phyloP scores from a whole-genome alignment of 805 yeast species.

The Kurtzmaniella fragi region DNA sequence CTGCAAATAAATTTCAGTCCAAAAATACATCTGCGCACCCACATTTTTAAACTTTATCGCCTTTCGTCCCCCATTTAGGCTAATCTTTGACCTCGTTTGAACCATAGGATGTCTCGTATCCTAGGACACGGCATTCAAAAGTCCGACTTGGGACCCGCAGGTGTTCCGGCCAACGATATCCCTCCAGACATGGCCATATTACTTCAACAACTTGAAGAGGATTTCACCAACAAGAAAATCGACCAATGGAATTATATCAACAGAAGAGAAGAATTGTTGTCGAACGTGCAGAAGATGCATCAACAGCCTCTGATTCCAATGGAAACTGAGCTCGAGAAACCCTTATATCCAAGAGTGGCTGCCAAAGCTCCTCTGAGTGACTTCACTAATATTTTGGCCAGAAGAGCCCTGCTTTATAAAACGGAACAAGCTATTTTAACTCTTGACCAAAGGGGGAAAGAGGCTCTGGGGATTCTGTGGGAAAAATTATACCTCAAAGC shows the following conservation, averaged over 20 bases:
- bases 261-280: slow-evolving; percentile 40
- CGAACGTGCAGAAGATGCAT: slow-evolving; percentile 28
- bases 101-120: too few relatives aligned
- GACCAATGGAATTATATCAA: slow-evolving; percentile 46
- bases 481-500: slow-evolving; percentile 79
- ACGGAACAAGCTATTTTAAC: slow-evolving; percentile 64
- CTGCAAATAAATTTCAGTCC: too few relatives aligned
- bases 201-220: slow-evolving; percentile 38
- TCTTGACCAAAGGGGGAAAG: slow-evolving; percentile 79
- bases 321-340: slow-evolving; percentile 41
- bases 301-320: slow-evolving; percentile 27
- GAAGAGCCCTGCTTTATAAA: slow-evolving; percentile 62
- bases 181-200: slow-evolving; percentile 43
- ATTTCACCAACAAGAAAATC: slow-evolving; percentile 35
- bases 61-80: too few relatives aligned
- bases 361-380: slow-evolving; percentile 39
- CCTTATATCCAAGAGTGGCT: slow-evolving; percentile 57
- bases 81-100: too few relatives aligned
- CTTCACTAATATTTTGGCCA: slow-evolving; percentile 66
- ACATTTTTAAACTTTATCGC: too few relatives aligned
- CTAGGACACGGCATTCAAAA: too few relatives aligned
- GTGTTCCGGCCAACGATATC: slow-evolving; percentile 20
- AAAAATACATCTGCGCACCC: too few relatives aligned
- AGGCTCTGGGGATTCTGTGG: slow-evolving; percentile 74
- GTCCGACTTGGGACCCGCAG: slow-evolving; percentile 7